Conservation (phyloP, 2,329 filamentous ascomycete genomes). For the Cladophialophora exuberans region DNA sequence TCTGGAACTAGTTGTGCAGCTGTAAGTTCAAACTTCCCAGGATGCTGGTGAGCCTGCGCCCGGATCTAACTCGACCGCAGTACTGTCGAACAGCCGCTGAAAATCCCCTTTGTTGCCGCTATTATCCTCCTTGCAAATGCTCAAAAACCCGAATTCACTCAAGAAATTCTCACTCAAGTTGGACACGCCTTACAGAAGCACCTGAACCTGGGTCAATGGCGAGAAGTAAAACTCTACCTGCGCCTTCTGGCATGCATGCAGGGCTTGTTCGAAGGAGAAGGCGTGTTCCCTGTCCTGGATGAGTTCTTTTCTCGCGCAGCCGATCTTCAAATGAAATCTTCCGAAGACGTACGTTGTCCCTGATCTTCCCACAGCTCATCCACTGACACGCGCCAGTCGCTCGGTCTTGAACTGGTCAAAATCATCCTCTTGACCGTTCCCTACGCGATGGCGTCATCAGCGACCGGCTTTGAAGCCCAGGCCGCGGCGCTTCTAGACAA, state of each 20-base stretch:
- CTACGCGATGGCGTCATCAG: constrained; percentile 76
- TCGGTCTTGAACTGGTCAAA: constrained; percentile 86
- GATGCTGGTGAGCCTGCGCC: no score
- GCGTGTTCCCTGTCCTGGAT: constrained; percentile 80
- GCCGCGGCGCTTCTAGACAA: constrained; percentile 83
- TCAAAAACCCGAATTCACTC: constrained; percentile 73
- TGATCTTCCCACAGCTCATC: not conserved
- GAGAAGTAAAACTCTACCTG: constrained; percentile 85
- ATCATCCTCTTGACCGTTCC: constrained; percentile 94
- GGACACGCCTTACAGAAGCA: constrained; percentile 66
- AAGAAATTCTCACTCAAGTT: constrained; percentile 68
- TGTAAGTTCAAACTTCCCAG: constrained; percentile 53
- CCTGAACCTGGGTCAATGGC: constrained; percentile 77
- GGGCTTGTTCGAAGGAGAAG: constrained; percentile 76
- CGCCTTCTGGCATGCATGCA: constrained; percentile 90
- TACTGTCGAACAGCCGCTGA: constrained; percentile 88
- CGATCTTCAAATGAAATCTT: constrained; percentile 88
- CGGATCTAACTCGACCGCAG: constrained; percentile 40
- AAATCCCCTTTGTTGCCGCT: constrained; percentile 92
- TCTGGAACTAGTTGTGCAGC: constrained; percentile 71
- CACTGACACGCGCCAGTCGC: constrained; percentile 47
- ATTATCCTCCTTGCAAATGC: constrained; percentile 80
- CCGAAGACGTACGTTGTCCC: constrained; percentile 74
- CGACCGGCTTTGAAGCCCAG: constrained; percentile 66
- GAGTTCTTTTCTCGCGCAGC: constrained; percentile 92